Conservation (phyloP, 257 asterid species). For the Jacaranda mimosifolia region DNA sequence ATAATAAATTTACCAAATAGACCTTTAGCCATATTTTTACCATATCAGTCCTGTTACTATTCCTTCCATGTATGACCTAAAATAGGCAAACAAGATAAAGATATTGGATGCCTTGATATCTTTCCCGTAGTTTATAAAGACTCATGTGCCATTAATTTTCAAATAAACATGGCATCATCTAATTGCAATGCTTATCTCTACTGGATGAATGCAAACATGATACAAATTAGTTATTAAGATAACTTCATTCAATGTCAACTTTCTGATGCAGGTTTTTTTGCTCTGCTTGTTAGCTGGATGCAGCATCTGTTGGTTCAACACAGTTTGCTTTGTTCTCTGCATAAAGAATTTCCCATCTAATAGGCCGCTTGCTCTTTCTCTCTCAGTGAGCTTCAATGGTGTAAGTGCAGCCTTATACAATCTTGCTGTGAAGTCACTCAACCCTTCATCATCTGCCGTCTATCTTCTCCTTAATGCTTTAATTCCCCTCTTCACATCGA, state of each 20-base stretch:
- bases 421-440: conserved; percentile 66
- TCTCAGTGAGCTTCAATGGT: conserved; percentile 87
- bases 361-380: conserved; percentile 86
- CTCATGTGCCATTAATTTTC: too few species aligned
- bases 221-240: background rate
- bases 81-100: too few species aligned
- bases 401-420: conserved; percentile 89
- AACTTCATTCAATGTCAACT: background rate
- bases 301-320: conserved; percentile 97
- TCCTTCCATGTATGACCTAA: too few species aligned
- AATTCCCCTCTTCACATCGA: conserved; percentile 69
- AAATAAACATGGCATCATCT: too few species aligned
- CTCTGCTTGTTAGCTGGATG: conserved; percentile 85
- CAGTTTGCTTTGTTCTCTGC: conserved; percentile 93
- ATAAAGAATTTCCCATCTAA: conserved; percentile 76
- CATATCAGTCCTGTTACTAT: too few species aligned
- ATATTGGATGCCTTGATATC: too few species aligned
- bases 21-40: too few species aligned
- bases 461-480: conserved; percentile 88
- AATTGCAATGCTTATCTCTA: too few species aligned
- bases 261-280: conserved; percentile 64
- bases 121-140: too few species aligned
- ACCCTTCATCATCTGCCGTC: conserved; percentile 57
- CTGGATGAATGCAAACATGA: background rate
- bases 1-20: too few species aligned